Evolutionary conservation across 768 basidiomycete species (phyloP), one percentile per base, ranked within the genome.

Genomic region (Russula griseocarnosa): DNA sequence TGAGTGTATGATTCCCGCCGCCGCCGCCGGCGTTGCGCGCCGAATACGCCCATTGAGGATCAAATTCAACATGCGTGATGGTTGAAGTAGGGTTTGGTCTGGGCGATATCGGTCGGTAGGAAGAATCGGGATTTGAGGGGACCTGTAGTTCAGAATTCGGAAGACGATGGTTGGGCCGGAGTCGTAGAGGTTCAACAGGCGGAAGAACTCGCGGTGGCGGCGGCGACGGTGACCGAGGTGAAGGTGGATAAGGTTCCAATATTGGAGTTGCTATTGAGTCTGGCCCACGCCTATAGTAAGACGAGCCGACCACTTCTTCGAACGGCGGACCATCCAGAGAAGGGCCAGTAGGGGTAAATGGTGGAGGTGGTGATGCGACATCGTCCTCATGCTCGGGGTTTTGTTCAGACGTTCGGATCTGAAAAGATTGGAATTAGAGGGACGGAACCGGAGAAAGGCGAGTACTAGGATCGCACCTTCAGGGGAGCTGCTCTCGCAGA

Each of bases 11-110:
- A 40, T 62, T 32, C 49, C 57, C 26, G 40, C 20, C 53, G 59
- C 60, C n/a, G 65, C 65, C 57, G 65, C 66, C 54, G 63, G 65
- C 30, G 6, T 30, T n/a, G n/a, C n/a, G 32, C 63, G 66, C 46
- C 64, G 71, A 60, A 68, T 86, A 85, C 16, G 84, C 84, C 52
- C 80, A 66, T 10, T 77, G 78, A 30, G 79, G 79, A 70, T 82
- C 76, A 68, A 82, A 84, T 8, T 71, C 64, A 54, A 71, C 60
- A 42, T 50, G 62, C 22, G 62, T 49, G 24, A 49, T 49, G n/a
- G 42, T 46, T 20, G 64, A 65, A 34, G 59, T 3, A 28, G 32
- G 55, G 49, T 36, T 38, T 40, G 55, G 55, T 30, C 32, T 22
- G 52, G 52, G 52, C 5, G 30, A 55, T 3, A 38, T 65, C 28